phyloP scores from a whole-genome alignment of 331 rosid species.

The Pyrus hybrid region DNA sequence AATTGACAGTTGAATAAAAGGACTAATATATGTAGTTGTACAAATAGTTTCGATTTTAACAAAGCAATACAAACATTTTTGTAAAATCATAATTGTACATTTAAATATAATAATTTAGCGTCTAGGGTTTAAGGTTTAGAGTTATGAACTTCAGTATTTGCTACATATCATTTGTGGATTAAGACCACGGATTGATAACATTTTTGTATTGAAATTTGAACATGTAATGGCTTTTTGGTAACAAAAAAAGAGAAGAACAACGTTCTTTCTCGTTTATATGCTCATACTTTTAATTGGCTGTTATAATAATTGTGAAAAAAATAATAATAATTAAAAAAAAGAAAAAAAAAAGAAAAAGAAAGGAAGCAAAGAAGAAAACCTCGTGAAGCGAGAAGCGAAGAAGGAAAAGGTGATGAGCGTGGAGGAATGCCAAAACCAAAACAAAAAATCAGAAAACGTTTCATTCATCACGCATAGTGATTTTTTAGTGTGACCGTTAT shows the following conservation, averaged over 20 bases:
- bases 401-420: not conserved
- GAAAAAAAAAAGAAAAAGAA: too few relatives aligned
- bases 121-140: too few relatives aligned
- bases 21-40: too few relatives aligned
- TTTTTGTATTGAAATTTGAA: not conserved
- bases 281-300: not conserved
- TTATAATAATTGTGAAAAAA: not conserved
- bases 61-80: too few relatives aligned
- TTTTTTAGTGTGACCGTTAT: too few relatives aligned
- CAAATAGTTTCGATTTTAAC: too few relatives aligned
- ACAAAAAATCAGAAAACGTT: slow-evolving; percentile 13
- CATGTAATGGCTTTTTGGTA: too few relatives aligned
- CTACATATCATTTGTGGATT: not conserved
- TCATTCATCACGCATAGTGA: too few relatives aligned
- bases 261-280: not conserved
- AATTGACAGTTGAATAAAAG: too few relatives aligned
- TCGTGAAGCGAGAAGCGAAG: slow-evolving; percentile 26
- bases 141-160: too few relatives aligned
- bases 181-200: not conserved
- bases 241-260: not conserved
- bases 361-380: slow-evolving; percentile 4
- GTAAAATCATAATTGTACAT: too few relatives aligned
- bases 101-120: too few relatives aligned
- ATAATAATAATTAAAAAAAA: not conserved
- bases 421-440: not conserved